Conservation (phyloP, 352 stramenopile genomes). For the Blastocystis sp. region DNA sequence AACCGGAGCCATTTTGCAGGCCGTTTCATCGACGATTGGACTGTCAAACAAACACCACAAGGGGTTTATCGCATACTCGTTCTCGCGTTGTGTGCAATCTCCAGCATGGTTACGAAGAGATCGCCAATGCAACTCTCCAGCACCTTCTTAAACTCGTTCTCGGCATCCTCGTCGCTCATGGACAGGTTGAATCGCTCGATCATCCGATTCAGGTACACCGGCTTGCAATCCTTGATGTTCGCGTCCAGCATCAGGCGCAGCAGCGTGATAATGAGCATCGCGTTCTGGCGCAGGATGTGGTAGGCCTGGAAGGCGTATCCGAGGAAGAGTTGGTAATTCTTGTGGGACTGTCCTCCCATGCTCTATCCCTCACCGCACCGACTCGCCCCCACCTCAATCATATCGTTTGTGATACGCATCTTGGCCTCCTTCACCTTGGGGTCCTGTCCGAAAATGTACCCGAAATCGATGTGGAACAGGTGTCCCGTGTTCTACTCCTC, state of each 20-base stretch:
- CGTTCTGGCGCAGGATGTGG: slow-evolving; percentile 90
- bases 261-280: slow-evolving; percentile 94
- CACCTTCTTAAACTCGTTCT: slow-evolving; percentile 82
- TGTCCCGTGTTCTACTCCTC: slow-evolving; percentile 81
- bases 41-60: slow-evolving; percentile 15
- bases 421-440: slow-evolving; percentile 95
- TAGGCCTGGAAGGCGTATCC: slow-evolving; percentile 85
- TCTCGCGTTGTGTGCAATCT: slow-evolving; percentile 80
- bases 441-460: slow-evolving; percentile 96
- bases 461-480: slow-evolving; percentile 99
- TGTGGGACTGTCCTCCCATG: slow-evolving; percentile 85
- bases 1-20: too few species aligned
- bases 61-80: slow-evolving; percentile 43
- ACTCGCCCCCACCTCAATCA: slow-evolving; percentile 69
- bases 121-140: slow-evolving; percentile 83
- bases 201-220: slow-evolving; percentile 72
- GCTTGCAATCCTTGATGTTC: slow-evolving; percentile 88
- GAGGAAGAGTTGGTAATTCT: slow-evolving; percentile 87
- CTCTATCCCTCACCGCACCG: slow-evolving; percentile 69
- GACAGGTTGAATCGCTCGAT: slow-evolving; percentile 83
- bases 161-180: slow-evolving; percentile 82
- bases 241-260: slow-evolving; percentile 97
- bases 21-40: too few species aligned
- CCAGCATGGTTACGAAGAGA: slow-evolving; percentile 81
- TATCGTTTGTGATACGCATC: slow-evolving; percentile 91